These are phyloP conservation scores for Paspalum vaginatum DNA, from an alignment of 176 grass and related monocot genomes.

Conservation along the genomic window DNA sequence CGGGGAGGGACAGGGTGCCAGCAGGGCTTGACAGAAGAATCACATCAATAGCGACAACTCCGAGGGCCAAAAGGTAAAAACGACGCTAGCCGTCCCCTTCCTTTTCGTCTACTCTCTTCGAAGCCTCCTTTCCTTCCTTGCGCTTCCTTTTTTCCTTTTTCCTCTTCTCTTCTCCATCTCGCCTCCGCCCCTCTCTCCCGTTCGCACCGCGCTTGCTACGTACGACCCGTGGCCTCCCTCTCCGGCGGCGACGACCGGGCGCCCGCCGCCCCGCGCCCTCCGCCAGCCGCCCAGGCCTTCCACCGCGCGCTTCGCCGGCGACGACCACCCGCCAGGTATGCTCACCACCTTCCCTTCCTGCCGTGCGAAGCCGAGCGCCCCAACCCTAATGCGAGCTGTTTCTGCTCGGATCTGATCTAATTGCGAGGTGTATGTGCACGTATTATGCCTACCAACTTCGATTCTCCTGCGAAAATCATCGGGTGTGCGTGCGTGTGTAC, in stretches of 20 bases:
- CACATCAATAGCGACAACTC: too few relatives aligned
- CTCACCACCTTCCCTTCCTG: too few relatives aligned
- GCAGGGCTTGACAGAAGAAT: too few relatives aligned
- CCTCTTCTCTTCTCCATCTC: too few relatives aligned
- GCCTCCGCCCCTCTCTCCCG: too few relatives aligned
- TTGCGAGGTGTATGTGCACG: background rate
- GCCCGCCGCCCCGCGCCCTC: background rate
- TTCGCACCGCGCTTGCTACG: too few relatives aligned
- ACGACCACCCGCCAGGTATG: background rate
- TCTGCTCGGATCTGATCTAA: constrained; percentile 7
- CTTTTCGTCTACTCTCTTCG: too few relatives aligned
- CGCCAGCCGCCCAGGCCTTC: background rate
- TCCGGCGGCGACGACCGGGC: background rate
- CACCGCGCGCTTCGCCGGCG: background rate
- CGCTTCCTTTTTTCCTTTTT: background rate
- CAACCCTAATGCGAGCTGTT: background rate
- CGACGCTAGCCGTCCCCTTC: too few relatives aligned
- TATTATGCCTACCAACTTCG: background rate
- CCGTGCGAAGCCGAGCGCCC: background rate
- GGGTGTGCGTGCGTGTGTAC: background rate
- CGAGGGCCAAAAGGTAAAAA: too few relatives aligned
- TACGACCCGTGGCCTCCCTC: background rate
- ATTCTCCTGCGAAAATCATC: background rate
- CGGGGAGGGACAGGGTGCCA: too few relatives aligned
- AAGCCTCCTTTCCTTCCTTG: background rate